Evolutionary conservation across 169 alveolate species (phyloP).

Genomic region (Cryptosporidium sp.): DNA sequence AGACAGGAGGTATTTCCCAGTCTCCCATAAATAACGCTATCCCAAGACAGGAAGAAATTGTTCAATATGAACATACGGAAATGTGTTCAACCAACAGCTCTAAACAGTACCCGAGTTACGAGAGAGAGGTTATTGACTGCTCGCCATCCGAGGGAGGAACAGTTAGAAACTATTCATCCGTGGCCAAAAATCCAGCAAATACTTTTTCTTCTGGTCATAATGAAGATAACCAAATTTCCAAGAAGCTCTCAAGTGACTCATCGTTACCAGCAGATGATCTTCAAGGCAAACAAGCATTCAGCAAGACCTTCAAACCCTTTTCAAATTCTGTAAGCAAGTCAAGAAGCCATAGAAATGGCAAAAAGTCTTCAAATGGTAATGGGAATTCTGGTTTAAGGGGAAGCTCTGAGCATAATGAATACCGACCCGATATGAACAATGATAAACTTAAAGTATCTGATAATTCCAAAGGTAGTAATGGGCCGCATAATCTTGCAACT

Average conservation of each 20-base stretch:
- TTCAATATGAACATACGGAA: neutral
- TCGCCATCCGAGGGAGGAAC: neutral
- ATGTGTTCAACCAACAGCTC: neutral
- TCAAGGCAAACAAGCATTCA: neutral
- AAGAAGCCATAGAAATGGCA: neutral
- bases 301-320: neutral
- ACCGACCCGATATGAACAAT: neutral
- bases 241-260: neutral
- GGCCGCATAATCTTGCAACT: neutral
- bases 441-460: neutral
- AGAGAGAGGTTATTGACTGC: neutral
- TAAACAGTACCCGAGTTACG: neutral
- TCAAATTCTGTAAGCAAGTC: neutral
- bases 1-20: neutral
- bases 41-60: neutral
- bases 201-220: no score
- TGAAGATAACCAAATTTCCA: neutral
- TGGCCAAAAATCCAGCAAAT: neutral
- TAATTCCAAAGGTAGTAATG: neutral
- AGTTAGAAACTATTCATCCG: neutral
- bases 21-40: neutral
- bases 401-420: neutral
- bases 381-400: neutral
- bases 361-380: constrained; percentile 10
- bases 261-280: neutral